phyloP scores from a whole-genome alignment of 345 rosid species.

The Zanthoxylum bungeanum region DNA sequence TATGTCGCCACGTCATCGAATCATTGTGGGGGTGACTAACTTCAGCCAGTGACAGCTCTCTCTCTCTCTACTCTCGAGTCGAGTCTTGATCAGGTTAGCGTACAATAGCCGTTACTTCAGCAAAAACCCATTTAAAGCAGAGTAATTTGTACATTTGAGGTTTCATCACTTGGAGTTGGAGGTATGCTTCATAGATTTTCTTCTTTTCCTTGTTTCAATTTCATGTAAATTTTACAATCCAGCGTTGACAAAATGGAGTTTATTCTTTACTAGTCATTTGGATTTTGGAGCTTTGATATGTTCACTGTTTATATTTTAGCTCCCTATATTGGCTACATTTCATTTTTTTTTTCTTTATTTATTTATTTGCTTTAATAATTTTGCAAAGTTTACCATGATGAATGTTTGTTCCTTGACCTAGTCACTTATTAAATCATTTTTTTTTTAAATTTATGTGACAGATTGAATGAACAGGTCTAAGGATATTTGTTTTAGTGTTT shows the following conservation, averaged over 20 bases:
- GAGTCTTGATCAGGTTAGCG: neutral
- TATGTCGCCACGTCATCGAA: slow-evolving; percentile 4
- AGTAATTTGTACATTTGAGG: neutral
- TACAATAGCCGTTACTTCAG: neutral
- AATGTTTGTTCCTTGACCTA: neutral
- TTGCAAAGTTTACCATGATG: neutral
- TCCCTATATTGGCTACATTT: slow-evolving; percentile 3
- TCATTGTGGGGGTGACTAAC: neutral
- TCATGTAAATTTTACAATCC: neutral
- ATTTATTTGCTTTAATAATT: neutral
- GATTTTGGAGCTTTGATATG: neutral
- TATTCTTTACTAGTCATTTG: neutral
- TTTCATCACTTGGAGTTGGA: neutral
- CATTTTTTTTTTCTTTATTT: neutral
- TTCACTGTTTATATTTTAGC: neutral
- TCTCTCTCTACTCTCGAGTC: neutral
- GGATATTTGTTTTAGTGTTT: neutral
- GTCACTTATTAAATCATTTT: neutral
- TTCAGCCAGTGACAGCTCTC: neutral
- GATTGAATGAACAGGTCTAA: neutral
- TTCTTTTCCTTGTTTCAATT: neutral
- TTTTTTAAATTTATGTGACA: neutral
- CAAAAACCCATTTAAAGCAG: neutral
- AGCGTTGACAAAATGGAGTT: neutral
- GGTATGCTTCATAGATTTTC: slow-evolving; percentile 8